Percentiles rank a stretch among this genome's conserved stretches.
These are phyloP conservation scores for Centaurea solstitialis DNA, from an alignment of 129 eudicot genomes.

Conservation along the genomic window DNA sequence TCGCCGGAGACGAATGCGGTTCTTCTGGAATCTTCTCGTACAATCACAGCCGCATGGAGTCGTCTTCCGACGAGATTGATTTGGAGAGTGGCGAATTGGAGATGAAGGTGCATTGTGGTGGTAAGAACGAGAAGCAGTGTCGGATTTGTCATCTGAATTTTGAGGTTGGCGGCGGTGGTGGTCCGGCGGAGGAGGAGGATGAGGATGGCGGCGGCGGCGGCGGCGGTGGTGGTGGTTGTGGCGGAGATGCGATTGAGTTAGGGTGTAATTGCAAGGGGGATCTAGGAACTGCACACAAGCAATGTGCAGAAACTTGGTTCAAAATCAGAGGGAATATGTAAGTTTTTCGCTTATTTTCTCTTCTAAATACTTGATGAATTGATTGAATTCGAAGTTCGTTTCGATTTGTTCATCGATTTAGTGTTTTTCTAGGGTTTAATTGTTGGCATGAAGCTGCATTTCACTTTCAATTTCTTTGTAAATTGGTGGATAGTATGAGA, in stretches of 20 bases:
- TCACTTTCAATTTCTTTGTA: not conserved
- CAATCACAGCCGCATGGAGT: constrained; percentile 33
- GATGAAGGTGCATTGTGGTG: constrained; percentile 44
- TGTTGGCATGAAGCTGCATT: constrained; percentile 24
- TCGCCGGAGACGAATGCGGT: constrained; percentile 45
- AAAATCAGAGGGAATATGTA: constrained; percentile 62
- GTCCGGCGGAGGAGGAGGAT: constrained; percentile 21
- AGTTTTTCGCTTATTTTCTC: constrained; percentile 17
- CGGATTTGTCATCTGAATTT: constrained; percentile 64
- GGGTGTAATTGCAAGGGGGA: constrained; percentile 80
- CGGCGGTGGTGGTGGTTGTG: constrained; percentile 18
- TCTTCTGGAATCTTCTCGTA: constrained; percentile 36
- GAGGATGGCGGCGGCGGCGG: constrained; percentile 28
- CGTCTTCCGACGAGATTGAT: constrained; percentile 43
- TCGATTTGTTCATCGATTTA: not conserved
- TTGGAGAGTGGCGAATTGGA: constrained; percentile 72
- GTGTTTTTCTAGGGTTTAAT: not conserved
- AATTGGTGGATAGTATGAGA: not conserved
- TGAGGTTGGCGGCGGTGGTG: constrained; percentile 22
- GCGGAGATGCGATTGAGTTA: constrained; percentile 50
- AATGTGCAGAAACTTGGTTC: constrained; percentile 81
- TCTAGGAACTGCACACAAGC: constrained; percentile 64
- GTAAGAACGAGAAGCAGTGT: constrained; percentile 38
- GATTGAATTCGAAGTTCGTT: not conserved
- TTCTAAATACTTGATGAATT: not conserved